These are phyloP conservation scores for Oryza punctata DNA, from an alignment of 176 grass and related monocot species.

Conservation along the genomic window DNA sequence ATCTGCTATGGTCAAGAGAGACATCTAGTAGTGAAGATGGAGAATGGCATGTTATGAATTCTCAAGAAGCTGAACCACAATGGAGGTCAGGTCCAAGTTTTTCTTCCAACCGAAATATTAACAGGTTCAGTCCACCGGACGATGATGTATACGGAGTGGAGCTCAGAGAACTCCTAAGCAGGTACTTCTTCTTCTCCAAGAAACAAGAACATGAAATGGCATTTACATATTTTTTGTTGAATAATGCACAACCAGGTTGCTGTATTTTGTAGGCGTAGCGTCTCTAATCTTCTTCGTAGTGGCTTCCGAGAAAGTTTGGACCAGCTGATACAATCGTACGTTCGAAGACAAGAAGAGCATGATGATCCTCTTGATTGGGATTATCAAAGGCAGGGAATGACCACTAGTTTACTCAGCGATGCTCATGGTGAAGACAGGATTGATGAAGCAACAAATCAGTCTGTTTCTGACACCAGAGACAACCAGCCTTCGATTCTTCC, in stretches of 20 bases:
- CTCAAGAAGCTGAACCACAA: constrained; percentile 43
- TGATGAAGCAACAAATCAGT: constrained; percentile 18
- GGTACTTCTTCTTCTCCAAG: constrained; percentile 50
- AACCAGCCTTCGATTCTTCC: constrained; percentile 32
- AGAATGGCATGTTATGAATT: constrained; percentile 65
- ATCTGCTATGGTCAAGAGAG: constrained; percentile 37
- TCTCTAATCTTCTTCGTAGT: constrained; percentile 89
- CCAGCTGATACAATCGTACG: constrained; percentile 87
- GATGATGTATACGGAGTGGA: constrained; percentile 78
- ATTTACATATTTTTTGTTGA: background rate
- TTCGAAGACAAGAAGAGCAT: constrained; percentile 68
- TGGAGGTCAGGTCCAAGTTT: constrained; percentile 49
- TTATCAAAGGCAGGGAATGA: constrained; percentile 36
- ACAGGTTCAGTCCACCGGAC: constrained; percentile 59
- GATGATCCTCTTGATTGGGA: constrained; percentile 56
- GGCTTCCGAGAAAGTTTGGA: constrained; percentile 80
- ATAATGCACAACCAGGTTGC: background rate
- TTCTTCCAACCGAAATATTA: constrained; percentile 38
- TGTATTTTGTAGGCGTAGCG: constrained; percentile 64
- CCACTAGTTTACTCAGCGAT: constrained; percentile 22
- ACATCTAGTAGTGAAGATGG: constrained; percentile 42
- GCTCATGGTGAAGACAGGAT: constrained; percentile 27
- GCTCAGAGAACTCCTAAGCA: constrained; percentile 85
- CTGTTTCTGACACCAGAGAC: constrained; percentile 21
- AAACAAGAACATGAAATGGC: background rate